Base-by-base conservation (phyloP, 2,329 filamentous ascomycete genomes). In the Aureobasidium melanogenum region DNA sequence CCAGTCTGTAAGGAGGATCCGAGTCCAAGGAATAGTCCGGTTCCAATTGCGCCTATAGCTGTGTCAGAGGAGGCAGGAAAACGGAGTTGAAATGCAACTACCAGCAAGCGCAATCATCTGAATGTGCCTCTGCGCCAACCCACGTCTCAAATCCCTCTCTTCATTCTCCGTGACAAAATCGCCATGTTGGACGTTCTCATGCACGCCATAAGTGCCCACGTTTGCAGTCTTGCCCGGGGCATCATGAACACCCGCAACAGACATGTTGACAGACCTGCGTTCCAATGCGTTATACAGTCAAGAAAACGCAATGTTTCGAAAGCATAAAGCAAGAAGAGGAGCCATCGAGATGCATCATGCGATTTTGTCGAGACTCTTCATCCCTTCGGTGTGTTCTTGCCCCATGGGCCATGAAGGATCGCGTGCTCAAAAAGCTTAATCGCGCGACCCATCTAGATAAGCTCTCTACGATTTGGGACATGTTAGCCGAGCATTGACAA, bases 1-100 rank as follows among this genome's bases (percentile, higher is more conserved):
- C 76, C 75, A 43, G 76, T 77, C 58, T 75, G 77, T 57, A 80
- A 74, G 39, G 77, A 79, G 66, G 78, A 72, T 65, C 81, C 79
- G 60, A 78, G 80, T 63, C 87, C 87, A 68, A 91, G 86, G 66
- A 91, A 88, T 59, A 91, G 78, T 71, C 88, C 88, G 59, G 86
- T 89, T 58, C 84, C 87, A 63, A 90, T 85, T 64, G 88, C 87
- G 71, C 88, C 88, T 56, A n/a, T 15, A 28, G 22, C 5, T 12
- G 5, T 24, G 28, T 57, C 39, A 57, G n/a, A 22, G 5, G 15
- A 9, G 15, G 19, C 19, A 22, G 3, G 14, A 6, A 5, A 2
- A 22, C 5, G 3, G 2, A 1, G 2, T 5, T 24, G 3, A 6
- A 5, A 17, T 8, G 2, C 2, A 8, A 4, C 17, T 73, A 32